Evolutionary conservation across 208 protist species (phyloP), one percentile per base, ranked within the genome.

Genomic region (Wallacemonas sp.): DNA sequence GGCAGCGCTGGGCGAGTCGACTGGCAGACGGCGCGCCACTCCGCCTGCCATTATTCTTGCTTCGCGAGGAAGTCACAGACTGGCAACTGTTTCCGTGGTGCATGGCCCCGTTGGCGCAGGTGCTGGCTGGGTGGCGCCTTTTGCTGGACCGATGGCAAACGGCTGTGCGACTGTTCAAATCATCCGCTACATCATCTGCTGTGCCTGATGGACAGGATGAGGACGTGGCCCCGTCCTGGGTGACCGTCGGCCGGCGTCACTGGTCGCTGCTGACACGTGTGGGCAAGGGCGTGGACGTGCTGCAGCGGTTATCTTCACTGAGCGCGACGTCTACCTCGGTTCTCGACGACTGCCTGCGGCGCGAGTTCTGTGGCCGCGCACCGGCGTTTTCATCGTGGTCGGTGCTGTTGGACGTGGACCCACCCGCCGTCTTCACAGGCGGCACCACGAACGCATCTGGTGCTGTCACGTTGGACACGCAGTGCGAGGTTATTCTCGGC

Each of bases 1-100:
- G 52, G 52, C 9, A 24, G 8, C 52, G 47, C 19, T 55, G 47
- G 47, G 9, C 47, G 24, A 21, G 16, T 21, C 11, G 14, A 3
- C 52, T 58, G 52, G n/a, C 30, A 24, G 52, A 58, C 4, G 52
- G n/a, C 30, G n/a, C 52, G 2, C 52, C 52, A 3, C 17, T 58
- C n/a, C 24, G 52, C 29, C 14, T 58, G 16, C 52, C 52, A 8
- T 24, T 41, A 4, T 34, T 41, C n/a, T 21, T 58, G 26, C 14
- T 58, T 9, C 52, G 29, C 32, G 52, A 58, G 19, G 52, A 58
- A 21, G 23, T 58, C 52, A 27, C 52, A 2, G 52, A 58, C 19
- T 58, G 52, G 52, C 38, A 24, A 2, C 23, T 58, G 52, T 58
- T 58, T 24, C 52, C 52, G n/a, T 58, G 52, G 52, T 34, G 52